phyloP scores from a whole-genome alignment of 2,329 filamentous ascomycete species.

The Westerdykella sp. region DNA sequence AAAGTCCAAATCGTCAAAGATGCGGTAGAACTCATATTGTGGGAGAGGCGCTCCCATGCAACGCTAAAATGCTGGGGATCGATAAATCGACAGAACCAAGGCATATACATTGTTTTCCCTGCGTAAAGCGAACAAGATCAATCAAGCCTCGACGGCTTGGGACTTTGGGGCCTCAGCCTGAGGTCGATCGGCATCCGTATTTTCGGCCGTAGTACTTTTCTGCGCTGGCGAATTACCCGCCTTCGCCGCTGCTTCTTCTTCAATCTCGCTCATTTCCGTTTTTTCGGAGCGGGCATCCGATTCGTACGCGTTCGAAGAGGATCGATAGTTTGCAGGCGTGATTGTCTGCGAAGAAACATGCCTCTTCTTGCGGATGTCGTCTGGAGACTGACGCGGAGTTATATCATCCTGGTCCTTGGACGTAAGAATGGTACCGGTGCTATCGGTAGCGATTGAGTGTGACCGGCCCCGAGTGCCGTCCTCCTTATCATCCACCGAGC shows the following conservation, averaged over 20 bases:
- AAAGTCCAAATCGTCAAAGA: too few species aligned
- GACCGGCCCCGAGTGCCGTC: slow-evolving; percentile 2
- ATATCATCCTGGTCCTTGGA: slow-evolving; percentile 16
- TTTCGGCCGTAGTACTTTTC: background rate
- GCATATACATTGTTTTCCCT: too few species aligned
- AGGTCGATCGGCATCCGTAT: background rate
- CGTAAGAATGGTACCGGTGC: slow-evolving; percentile 16
- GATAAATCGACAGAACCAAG: too few species aligned
- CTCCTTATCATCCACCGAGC: slow-evolving; percentile 18
- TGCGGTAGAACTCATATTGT: too few species aligned
- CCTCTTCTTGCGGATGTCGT: slow-evolving; percentile 29
- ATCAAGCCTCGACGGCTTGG: background rate
- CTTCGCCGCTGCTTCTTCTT: slow-evolving; percentile 18
- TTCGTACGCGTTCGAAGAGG: slow-evolving; percentile 18
- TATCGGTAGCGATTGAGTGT: slow-evolving; percentile 17
- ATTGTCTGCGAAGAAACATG: slow-evolving; percentile 34
- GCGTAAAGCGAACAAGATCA: background rate
- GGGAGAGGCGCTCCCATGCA: too few species aligned
- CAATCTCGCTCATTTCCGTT: slow-evolving; percentile 31
- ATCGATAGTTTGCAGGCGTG: slow-evolving; percentile 24
- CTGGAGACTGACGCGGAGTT: slow-evolving; percentile 16
- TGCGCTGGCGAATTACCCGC: background rate
- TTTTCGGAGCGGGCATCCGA: slow-evolving; percentile 17
- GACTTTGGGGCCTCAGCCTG: background rate
- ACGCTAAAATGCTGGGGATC: too few species aligned